A percentile compares a stretch with the other conserved stretches of the same genome.
Conservation (phyloP, 352 stramenopile species). For the Phytophthora sojae region DNA sequence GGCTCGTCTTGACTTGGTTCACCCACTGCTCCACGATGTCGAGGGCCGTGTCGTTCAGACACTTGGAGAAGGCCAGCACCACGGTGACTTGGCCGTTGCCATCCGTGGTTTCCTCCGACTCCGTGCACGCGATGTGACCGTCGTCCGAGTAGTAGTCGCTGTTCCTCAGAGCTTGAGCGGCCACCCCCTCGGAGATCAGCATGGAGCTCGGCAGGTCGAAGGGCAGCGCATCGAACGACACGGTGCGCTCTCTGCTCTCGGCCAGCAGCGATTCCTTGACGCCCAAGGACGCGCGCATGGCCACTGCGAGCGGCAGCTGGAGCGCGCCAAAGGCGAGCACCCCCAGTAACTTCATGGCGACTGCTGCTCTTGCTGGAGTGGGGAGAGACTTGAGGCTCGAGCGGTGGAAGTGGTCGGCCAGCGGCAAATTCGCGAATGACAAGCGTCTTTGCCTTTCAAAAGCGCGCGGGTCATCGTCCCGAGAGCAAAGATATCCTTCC, state of each 20-base stretch:
- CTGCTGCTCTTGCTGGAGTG: neutral
- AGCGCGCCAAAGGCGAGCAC: conserved; percentile 23
- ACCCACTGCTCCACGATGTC: conserved; percentile 59
- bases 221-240: conserved; percentile 33
- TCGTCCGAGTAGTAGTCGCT: conserved; percentile 9
- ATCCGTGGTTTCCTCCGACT: conserved; percentile 11
- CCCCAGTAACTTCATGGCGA: conserved; percentile 31
- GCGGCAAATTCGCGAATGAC: conserved; percentile 37
- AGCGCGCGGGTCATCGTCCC: neutral
- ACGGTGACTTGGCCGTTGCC: conserved; percentile 39
- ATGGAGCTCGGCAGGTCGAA: conserved; percentile 27
- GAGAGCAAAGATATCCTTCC: neutral
- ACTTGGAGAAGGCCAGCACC: conserved; percentile 70
- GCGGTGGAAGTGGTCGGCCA: conserved; percentile 13
- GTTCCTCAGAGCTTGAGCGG: conserved; percentile 10
- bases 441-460: neutral
- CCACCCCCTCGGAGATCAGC: conserved; percentile 25
- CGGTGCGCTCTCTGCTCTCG: conserved; percentile 16
- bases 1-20: conserved; percentile 28
- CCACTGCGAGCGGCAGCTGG: conserved; percentile 23
- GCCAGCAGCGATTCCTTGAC: conserved; percentile 37
- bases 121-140: conserved; percentile 27
- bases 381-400: neutral
- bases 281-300: conserved; percentile 20
- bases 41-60: conserved; percentile 51